Percentiles rank a stretch among this genome's conserved stretches.
Evolutionary conservation across 257 asterid genomes (phyloP).

Genomic region (Lycium ferocissimum): DNA sequence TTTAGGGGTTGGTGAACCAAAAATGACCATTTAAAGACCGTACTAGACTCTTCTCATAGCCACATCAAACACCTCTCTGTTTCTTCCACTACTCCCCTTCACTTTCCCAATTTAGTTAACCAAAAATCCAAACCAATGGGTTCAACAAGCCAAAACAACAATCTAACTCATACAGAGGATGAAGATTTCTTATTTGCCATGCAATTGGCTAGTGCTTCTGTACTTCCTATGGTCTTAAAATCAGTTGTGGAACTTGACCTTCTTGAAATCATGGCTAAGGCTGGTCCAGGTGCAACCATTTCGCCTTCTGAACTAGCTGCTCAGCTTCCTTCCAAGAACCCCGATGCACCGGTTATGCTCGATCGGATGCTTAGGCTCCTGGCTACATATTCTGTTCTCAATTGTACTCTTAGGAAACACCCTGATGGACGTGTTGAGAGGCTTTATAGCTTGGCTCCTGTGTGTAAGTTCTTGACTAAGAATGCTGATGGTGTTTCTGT

Average conservation of each 20-base stretch:
- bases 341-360: slow-evolving; percentile 59
- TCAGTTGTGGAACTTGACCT: slow-evolving; percentile 76
- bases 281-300: slow-evolving; percentile 60
- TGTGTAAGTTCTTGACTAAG: slow-evolving; percentile 67
- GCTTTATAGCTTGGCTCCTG: slow-evolving; percentile 66
- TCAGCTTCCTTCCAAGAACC: slow-evolving; percentile 56
- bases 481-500: slow-evolving; percentile 73
- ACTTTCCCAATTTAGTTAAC: background rate
- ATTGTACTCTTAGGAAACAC: slow-evolving; percentile 48
- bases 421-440: slow-evolving; percentile 60
- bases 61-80: background rate
- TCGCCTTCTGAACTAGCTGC: slow-evolving; percentile 66
- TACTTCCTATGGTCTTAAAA: slow-evolving; percentile 75
- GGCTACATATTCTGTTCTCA: slow-evolving; percentile 57
- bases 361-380: slow-evolving; percentile 82
- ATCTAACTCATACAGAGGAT: slow-evolving; percentile 42
- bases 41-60: background rate
- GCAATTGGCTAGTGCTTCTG: slow-evolving; percentile 75
- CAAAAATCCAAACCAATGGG: slow-evolving; percentile 39
- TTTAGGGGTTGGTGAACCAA: slow-evolving; percentile 11
- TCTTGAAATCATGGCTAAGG: slow-evolving; percentile 70
- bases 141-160: slow-evolving; percentile 32
- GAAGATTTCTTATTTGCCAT: slow-evolving; percentile 59
- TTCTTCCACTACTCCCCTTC: background rate
- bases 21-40: background rate